These are phyloP conservation scores for Aspergillus flavus DNA, from an alignment of 2,329 filamentous ascomycete species.

Conservation along the genomic window DNA sequence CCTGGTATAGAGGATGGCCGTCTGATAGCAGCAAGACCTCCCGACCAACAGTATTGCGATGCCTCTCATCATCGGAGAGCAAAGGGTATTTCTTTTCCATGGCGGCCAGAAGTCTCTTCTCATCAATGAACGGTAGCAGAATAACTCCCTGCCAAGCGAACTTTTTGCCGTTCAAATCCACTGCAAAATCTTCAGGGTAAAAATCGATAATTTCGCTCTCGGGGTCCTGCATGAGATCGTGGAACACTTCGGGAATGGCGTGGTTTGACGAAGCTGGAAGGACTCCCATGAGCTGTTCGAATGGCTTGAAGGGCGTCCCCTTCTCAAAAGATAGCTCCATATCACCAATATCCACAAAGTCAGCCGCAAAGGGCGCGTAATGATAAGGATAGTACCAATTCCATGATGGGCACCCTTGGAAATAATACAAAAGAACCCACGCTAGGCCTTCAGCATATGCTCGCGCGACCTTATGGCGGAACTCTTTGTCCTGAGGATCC, in stretches of 20 bases:
- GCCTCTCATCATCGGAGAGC: slow-evolving; percentile 73
- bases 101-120: slow-evolving; percentile 77
- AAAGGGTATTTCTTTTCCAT: slow-evolving; percentile 82
- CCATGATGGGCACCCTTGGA: slow-evolving; percentile 97
- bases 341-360: slow-evolving; percentile 81
- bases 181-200: slow-evolving; percentile 89
- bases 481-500: slow-evolving; percentile 76
- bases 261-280: slow-evolving; percentile 91
- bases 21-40: slow-evolving; percentile 86
- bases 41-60: slow-evolving; percentile 76
- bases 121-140: slow-evolving; percentile 93
- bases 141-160: slow-evolving; percentile 98
- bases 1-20: slow-evolving; percentile 80
- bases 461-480: slow-evolving; percentile 83
- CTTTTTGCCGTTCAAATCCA: slow-evolving; percentile 97
- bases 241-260: slow-evolving; percentile 84
- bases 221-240: slow-evolving; percentile 83
- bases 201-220: slow-evolving; percentile 96
- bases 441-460: slow-evolving; percentile 93
- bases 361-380: slow-evolving; percentile 94
- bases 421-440: slow-evolving; percentile 97
- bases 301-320: slow-evolving; percentile 83
- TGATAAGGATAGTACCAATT: slow-evolving; percentile 99
- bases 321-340: slow-evolving; percentile 81
- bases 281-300: slow-evolving; percentile 98